Evolutionary conservation across 768 basidiomycete species (phyloP).

Genomic region (Boletellus sp.): DNA sequence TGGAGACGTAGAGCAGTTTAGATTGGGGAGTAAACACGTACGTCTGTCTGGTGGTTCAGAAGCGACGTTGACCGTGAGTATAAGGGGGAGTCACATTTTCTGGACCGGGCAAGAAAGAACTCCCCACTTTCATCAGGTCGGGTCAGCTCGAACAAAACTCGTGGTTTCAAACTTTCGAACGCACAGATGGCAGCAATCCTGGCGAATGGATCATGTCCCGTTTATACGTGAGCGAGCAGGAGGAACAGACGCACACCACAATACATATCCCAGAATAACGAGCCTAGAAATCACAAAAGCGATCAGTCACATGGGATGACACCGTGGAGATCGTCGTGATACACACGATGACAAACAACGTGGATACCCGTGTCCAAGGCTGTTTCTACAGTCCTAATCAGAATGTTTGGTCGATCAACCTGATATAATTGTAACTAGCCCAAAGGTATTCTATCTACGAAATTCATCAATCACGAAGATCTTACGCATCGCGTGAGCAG

Average conservation of each 20-base stretch:
- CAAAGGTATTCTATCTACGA: neutral
- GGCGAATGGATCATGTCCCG: too few relatives aligned
- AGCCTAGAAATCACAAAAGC: neutral
- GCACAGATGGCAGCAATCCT: neutral
- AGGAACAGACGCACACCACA: neutral
- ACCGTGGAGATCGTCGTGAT: neutral
- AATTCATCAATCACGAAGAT: neutral
- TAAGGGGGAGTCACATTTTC: neutral
- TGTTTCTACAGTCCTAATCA: neutral
- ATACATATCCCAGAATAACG: neutral
- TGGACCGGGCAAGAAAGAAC: neutral
- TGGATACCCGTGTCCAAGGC: neutral
- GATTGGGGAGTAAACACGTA: neutral
- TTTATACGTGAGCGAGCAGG: too few relatives aligned
- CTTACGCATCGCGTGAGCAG: neutral
- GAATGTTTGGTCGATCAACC: neutral
- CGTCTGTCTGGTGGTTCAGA: neutral
- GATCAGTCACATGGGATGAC: neutral
- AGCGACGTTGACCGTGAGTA: neutral
- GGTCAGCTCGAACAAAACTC: neutral
- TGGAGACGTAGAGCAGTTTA: too few relatives aligned
- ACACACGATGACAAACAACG: neutral
- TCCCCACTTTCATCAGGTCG: neutral
- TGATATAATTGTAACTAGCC: neutral
- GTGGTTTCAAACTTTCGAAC: neutral